Base-by-base conservation (phyloP, 139 green algal species). In the Closterium sp. region DNA sequence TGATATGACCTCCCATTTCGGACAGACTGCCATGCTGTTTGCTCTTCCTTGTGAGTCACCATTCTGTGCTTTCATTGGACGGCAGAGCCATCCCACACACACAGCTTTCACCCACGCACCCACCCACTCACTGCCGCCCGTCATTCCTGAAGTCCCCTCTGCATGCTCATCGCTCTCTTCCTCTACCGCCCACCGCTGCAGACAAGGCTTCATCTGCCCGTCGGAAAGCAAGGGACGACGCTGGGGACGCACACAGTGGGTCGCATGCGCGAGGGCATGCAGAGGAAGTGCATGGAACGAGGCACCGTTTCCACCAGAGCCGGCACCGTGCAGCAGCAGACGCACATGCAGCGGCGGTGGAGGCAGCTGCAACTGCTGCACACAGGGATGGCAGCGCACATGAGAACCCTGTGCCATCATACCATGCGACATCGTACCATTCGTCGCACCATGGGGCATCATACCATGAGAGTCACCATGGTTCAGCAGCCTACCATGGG, bases 101-200 rank as follows among this genome's bases (percentile, higher is more conserved):
- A 50, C 38, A 50, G 38, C 38, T 50, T 50, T 50, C 38, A 50
- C 38, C 38, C n/a, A n/a, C n/a, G n/a, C n/a, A n/a, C n/a, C n/a
- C 38, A 50, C 5, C 4, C 38, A 50, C 38, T 9, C 38, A 50
- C 21, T 93, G 90, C 84, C 38, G 38, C 38, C 38, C 38, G 38
- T 50, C 38, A 50, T 50, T 50, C 38, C 5, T 50, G 38, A 50
- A 50, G 38, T 17, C 90, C 90, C 85, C 85, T 93, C 19, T 93
- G 84, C 90, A 91, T 93, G 85, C 19, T 79, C 62, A 24, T 79
- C 62, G 3, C 62, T 13, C 62, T 2, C 62, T 27, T 24, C n/a
- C 62, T 79, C 62, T 27, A 79, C 17, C 19, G 62, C 62, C 62
- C 62, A 2, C 62, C 5, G 13, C 62, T 79, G 62, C 62, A 79